Conservation (phyloP, 495 filamentous ascomycete species). For the Elaphomyces granulatus region DNA sequence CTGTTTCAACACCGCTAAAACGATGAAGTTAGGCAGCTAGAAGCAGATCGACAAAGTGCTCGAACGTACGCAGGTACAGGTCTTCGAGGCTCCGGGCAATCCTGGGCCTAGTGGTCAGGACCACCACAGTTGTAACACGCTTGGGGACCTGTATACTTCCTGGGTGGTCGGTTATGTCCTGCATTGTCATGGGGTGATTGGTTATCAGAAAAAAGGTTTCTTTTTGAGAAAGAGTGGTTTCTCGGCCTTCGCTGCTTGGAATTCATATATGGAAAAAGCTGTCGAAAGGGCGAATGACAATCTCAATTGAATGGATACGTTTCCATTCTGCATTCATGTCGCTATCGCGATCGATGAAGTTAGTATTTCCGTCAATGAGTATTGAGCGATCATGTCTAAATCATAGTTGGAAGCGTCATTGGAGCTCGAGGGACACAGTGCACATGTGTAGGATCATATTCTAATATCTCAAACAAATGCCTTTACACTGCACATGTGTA, state of each 20-base stretch:
- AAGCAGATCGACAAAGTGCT: too few species aligned
- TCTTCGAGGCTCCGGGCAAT: conserved; percentile 32
- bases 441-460: too few species aligned
- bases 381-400: too few species aligned
- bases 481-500: too few species aligned
- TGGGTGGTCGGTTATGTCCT: background rate
- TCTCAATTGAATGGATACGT: background rate
- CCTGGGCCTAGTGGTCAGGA: conserved; percentile 26
- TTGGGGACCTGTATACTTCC: conserved; percentile 9
- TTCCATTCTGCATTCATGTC: background rate
- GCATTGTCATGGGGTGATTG: background rate
- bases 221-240: background rate
- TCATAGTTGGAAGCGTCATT: too few species aligned
- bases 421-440: too few species aligned
- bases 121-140: conserved; percentile 33
- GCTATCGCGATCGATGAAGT: too few species aligned
- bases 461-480: too few species aligned
- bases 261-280: conserved; percentile 4
- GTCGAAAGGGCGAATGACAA: background rate
- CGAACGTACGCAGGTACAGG: conserved; percentile 48
- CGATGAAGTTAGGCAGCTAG: background rate
- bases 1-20: conserved; percentile 4
- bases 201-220: background rate
- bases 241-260: conserved; percentile 2
- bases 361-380: too few species aligned